Base-by-base conservation (phyloP, 2,329 filamentous ascomycete species). In the Cryoendolithus antarcticus region DNA sequence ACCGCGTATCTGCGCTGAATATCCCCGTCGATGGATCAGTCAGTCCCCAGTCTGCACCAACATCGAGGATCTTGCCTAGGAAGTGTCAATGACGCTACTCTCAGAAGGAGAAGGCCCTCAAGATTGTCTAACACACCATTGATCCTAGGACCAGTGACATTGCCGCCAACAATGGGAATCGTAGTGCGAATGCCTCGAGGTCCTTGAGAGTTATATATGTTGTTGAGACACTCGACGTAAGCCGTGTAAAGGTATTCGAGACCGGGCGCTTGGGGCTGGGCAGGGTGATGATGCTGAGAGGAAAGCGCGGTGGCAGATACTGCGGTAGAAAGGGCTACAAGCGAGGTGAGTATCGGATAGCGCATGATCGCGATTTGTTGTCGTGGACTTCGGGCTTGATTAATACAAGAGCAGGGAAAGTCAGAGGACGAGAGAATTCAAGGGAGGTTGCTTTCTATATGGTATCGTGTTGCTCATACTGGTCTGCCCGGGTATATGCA, bases 31-130 rank as follows among this genome's bases (percentile, higher is more conserved):
- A 45, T 9, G 46, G 42, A 41, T 56, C 54, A 1, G 50, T 54
- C 12, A 58, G 41, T n/a, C 56, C 59, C 59, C 59, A 62, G 38
- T 62, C 60, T 9, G 59, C 59, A 34, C 60, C 60, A 1, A 62
- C 41, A 21, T 57, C 45, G 6, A 61, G 51, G 28, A 62, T 53
- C 13, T 45, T 47, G 27, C 52, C 54, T 9, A 24, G 13, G 7
- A 9, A 10, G 7, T 19, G 13, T 35, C 24, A 27, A 27, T 2
- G 24, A 8, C 5, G 24, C 7, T 8, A 7, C 7, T 27, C 3
- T 27, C 24, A 8, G 6, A 8, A 27, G 2, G 5, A 7, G 6
- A 8, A 8, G 24, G 7, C 24, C 6, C 6, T 6, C 6, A 27
- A 27, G 7, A 27, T 4, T 8, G 2, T 27, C 24, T 7, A 6